Evolutionary conservation across 1,284 basidiomycete genomes (phyloP).

Genomic region (Grifola frondosa): DNA sequence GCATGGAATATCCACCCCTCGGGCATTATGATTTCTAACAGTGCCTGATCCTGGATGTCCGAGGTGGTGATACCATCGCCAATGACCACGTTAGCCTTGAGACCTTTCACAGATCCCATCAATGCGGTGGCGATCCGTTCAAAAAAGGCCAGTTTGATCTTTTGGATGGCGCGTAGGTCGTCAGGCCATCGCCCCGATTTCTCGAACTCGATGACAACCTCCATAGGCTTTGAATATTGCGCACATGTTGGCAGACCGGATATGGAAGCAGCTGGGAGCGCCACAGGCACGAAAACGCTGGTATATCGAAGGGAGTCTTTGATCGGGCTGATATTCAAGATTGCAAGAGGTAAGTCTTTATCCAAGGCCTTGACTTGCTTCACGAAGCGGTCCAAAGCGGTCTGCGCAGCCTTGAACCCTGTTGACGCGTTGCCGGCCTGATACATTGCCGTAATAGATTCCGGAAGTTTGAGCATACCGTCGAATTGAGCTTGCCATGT

Average conservation of each 20-base stretch:
- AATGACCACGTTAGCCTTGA: constrained; percentile 59
- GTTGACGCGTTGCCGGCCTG: constrained; percentile 45
- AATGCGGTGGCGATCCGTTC: constrained; percentile 73
- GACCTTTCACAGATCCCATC: constrained; percentile 49
- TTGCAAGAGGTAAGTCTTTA: constrained; percentile 76
- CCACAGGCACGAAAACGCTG: constrained; percentile 75
- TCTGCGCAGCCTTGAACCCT: constrained; percentile 78
- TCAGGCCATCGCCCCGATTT: constrained; percentile 94
- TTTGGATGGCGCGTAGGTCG: constrained; percentile 89
- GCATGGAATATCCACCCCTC: constrained; percentile 88
- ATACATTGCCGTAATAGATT: constrained; percentile 50
- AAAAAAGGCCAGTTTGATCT: constrained; percentile 92
- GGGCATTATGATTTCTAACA: constrained; percentile 77
- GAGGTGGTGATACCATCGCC: constrained; percentile 48
- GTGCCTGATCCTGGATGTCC: constrained; percentile 68
- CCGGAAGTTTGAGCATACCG: constrained; percentile 66
- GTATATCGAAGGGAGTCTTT: constrained; percentile 83
- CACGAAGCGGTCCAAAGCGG: constrained; percentile 81
- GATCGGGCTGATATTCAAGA: constrained; percentile 76
- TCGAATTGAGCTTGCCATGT: constrained; percentile 68
- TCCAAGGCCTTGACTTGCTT: constrained; percentile 78
- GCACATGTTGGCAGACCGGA: constrained; percentile 52
- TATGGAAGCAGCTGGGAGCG: constrained; percentile 46
- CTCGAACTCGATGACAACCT: constrained; percentile 85
- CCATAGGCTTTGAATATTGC: constrained; percentile 68